These are phyloP conservation scores for Cucurbita moschata DNA, from an alignment of 306 rosid species.

Conservation along the genomic window DNA sequence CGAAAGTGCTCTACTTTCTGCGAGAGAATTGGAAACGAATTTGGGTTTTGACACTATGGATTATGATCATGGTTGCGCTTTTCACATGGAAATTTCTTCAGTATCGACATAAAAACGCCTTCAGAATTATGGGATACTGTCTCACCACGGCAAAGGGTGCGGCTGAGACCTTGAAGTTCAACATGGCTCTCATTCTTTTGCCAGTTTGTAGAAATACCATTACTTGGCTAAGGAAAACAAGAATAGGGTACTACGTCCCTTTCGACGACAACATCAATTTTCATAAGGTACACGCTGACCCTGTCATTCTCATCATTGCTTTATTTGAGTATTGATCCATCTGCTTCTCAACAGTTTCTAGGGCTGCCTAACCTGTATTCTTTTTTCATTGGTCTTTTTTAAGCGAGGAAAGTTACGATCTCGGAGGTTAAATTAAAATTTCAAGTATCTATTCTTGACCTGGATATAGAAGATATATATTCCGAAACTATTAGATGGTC, in stretches of 20 bases:
- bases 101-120: slow-evolving; percentile 51
- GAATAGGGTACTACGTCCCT: slow-evolving; percentile 46
- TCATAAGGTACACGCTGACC: slow-evolving; percentile 58
- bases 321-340: neutral
- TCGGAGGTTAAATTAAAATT: too few relatives aligned
- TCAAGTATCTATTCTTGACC: too few relatives aligned
- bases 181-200: slow-evolving; percentile 85
- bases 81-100: slow-evolving; percentile 75
- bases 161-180: slow-evolving; percentile 83
- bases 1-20: slow-evolving; percentile 44
- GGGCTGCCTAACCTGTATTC: too few relatives aligned
- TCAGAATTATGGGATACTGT: slow-evolving; percentile 69
- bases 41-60: slow-evolving; percentile 74
- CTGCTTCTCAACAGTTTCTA: too few relatives aligned
- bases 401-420: too few relatives aligned
- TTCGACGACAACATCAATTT: slow-evolving; percentile 97
- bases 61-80: slow-evolving; percentile 57
- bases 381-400: too few relatives aligned
- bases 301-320: neutral
- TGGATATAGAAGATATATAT: too few relatives aligned
- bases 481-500: too few relatives aligned
- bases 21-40: slow-evolving; percentile 86
- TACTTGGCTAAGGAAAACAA: slow-evolving; percentile 88
- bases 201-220: slow-evolving; percentile 92
- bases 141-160: slow-evolving; percentile 85